Evolutionary conservation across 768 basidiomycete species (phyloP), one percentile per base, ranked within the genome.

Genomic region (Tulasnella sp.): DNA sequence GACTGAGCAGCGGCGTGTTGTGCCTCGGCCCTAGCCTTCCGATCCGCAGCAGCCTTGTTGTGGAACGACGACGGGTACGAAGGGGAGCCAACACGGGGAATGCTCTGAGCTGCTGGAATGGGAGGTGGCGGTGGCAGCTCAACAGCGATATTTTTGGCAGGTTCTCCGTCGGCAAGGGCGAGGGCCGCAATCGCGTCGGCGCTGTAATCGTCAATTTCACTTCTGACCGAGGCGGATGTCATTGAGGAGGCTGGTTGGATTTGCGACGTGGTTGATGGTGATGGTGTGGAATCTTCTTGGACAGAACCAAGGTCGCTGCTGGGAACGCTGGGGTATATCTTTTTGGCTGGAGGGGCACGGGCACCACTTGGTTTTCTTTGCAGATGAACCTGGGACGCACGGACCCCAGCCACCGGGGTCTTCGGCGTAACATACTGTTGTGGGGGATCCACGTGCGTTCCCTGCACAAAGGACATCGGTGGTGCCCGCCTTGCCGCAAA

Each of bases 31-130:
- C 92, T 93, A 9, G 93, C 92, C 80, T 92, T 91, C 73, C 97
- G 88, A 81, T 98, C 91, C 29, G 89, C 89, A 49, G 94, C 94
- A 78, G 91, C 89, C 80, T 88, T 92, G 22, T 92, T 93, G 1
- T 91, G 91, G 81, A 98, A 98, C 3, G 96, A 95, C 0, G 95
- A 96, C 73, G 89, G 90, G 84, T 87, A 92, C 1, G 83, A 73
- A 11, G 77, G 75, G 74, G 49, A 22, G 79, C 72, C 68, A 73
- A 72, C 80, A 85, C 83, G 58, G 84, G 77, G 29, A 85, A 86
- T 76, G 86, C 84, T 22, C n/a, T 83, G 81, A n/a, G 77, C 29
- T 29, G 78, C 80, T 22, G 77, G 79, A 14, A 82, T 77, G 12
- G 82, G 82, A 69, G 81, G 80, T 78, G 49, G 81, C 58, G 58